Conservation (phyloP, 805 yeast species). For the Candida ipomoeae region DNA sequence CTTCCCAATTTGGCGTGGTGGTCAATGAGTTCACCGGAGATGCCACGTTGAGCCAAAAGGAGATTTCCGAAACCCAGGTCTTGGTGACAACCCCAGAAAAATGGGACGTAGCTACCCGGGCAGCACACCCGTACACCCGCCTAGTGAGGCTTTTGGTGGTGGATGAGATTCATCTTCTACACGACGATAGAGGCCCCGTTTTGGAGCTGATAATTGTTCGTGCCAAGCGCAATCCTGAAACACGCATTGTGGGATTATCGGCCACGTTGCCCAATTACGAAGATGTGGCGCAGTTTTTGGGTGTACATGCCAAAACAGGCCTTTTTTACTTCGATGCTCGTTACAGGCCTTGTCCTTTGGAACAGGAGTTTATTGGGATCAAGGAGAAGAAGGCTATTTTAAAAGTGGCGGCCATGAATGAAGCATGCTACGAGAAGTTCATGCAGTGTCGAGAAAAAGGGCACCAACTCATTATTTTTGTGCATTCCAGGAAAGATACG, state of each 20-base stretch:
- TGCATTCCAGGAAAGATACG: slow-evolving; percentile 92
- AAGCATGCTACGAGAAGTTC: slow-evolving; percentile 76
- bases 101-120: slow-evolving; percentile 95
- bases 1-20: slow-evolving; percentile 53
- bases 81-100: slow-evolving; percentile 94
- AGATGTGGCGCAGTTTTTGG: slow-evolving; percentile 80
- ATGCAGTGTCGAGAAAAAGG: slow-evolving; percentile 55
- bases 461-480: slow-evolving; percentile 84
- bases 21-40: slow-evolving; percentile 94
- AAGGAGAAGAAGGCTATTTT: slow-evolving; percentile 80
- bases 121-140: slow-evolving; percentile 57
- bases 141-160: slow-evolving; percentile 70
- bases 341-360: slow-evolving; percentile 88
- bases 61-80: slow-evolving; percentile 73
- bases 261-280: slow-evolving; percentile 88
- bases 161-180: slow-evolving; percentile 90
- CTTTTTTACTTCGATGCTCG: slow-evolving; percentile 78
- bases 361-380: slow-evolving; percentile 83
- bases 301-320: slow-evolving; percentile 56
- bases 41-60: slow-evolving; percentile 66
- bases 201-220: slow-evolving; percentile 84
- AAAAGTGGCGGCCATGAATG: slow-evolving; percentile 77
- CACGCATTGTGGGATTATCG: slow-evolving; percentile 79
- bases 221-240: slow-evolving; percentile 40
- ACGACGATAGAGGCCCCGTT: slow-evolving; percentile 95